Base-by-base conservation (phyloP, 2,329 filamentous ascomycete genomes). In the Ophiocordyceps camponoti-saundersi region DNA sequence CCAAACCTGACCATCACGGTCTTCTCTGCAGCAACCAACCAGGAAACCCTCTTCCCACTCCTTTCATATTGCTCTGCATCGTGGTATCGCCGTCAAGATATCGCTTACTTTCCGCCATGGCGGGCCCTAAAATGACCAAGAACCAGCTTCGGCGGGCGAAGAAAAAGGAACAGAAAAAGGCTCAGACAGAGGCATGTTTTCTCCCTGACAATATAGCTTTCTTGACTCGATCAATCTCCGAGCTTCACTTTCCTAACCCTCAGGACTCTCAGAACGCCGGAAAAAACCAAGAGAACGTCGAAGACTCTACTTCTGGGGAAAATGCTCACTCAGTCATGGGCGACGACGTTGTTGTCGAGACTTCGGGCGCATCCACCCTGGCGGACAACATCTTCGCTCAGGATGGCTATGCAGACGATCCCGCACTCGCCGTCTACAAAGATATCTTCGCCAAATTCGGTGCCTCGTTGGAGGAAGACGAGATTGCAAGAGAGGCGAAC, bases 141-240 rank as follows among this genome's bases (percentile, higher is more conserved):
- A 95, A 95, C 66, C 87, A 94, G 67, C 82, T 89, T 71, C 79
- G 88, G 63, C 80, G 90, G 63, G 85, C 87, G 44, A 89, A 90
- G 72, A 95, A 92, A 77, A 95, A 95, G 80, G 84, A 87, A 57
- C 79, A 86, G 61, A 93, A 93, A 69, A 80, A 80, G 58, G 65
- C 77, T 54, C 67, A 73, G 46, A 67, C 75, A 62, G 68, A 79
- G 56, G 76, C 77, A 40, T 21, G 36, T 40, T 40, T 40, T 40
- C 12, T 40, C n/a, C 10, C 16, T 18, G n/a, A 6, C 36, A 39
- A 5, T 10, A 5, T 11, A n/a, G 36, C 36, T 12, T 40, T n/a
- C 6, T 20, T n/a, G n/a, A 16, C 2, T 10, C 8, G 8, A 5
- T 11, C 4, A 7, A 20, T 40, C 7, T 40, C 36, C 21, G 7